Conservation (phyloP, 2,329 filamentous ascomycete species). For the Westerdykella sp. region DNA sequence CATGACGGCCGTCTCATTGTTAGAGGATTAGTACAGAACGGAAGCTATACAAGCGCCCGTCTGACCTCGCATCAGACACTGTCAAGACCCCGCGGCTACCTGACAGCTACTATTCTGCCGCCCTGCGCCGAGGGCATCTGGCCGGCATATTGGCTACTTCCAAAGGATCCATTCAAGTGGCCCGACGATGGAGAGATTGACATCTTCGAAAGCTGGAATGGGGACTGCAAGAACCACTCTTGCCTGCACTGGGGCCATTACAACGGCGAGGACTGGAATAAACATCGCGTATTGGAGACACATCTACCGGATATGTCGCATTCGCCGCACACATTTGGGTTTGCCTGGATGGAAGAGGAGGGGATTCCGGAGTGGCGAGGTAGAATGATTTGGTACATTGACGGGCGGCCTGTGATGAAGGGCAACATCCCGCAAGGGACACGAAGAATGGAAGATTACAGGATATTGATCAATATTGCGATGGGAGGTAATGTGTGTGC, state of each 20-base stretch:
- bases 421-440: slow-evolving; percentile 48
- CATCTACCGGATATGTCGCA: slow-evolving; percentile 44
- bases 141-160: slow-evolving; percentile 58
- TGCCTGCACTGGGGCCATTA: slow-evolving; percentile 56
- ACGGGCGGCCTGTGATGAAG: slow-evolving; percentile 54
- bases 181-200: slow-evolving; percentile 56
- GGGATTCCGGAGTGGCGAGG: slow-evolving; percentile 39
- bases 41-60: slow-evolving; percentile 50
- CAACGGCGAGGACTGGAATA: slow-evolving; percentile 49
- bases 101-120: slow-evolving; percentile 47
- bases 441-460: slow-evolving; percentile 51
- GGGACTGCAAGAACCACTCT: slow-evolving; percentile 49
- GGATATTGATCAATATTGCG: slow-evolving; percentile 54
- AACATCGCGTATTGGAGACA: slow-evolving; percentile 52
- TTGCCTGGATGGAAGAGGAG: slow-evolving; percentile 50
- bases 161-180: slow-evolving; percentile 53
- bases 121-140: slow-evolving; percentile 54
- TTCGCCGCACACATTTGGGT: slow-evolving; percentile 48
- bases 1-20: slow-evolving; percentile 49
- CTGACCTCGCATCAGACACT: slow-evolving; percentile 51
- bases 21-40: slow-evolving; percentile 43
- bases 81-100: slow-evolving; percentile 46
- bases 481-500: slow-evolving; percentile 57
- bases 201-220: slow-evolving; percentile 58
- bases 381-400: slow-evolving; percentile 54